These are phyloP conservation scores for Alternaria metachromatica DNA, from an alignment of 2,329 filamentous ascomycete species.

Conservation along the genomic window DNA sequence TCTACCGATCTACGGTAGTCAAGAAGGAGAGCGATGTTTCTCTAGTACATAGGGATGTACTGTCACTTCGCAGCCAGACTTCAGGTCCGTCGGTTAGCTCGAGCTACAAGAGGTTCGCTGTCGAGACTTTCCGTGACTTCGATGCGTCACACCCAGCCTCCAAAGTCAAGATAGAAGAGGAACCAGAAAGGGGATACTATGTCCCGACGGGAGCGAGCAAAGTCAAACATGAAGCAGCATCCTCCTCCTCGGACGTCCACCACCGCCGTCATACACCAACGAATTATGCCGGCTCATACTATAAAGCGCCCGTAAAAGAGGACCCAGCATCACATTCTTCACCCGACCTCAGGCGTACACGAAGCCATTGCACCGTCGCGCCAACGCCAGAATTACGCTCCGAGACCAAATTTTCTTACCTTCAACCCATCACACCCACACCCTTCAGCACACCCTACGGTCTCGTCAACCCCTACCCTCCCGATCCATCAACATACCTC, in stretches of 20 bases:
- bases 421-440: conserved; percentile 70
- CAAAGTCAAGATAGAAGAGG: neutral
- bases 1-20: neutral
- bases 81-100: neutral
- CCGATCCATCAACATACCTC: neutral
- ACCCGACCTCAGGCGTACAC: neutral
- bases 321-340: neutral
- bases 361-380: conserved; percentile 43
- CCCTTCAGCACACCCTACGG: conserved; percentile 71
- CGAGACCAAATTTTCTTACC: conserved; percentile 68
- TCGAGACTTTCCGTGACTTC: conserved; percentile 20
- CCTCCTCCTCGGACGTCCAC: neutral
- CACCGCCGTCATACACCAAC: neutral
- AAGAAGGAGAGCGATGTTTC: neutral
- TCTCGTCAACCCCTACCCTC: neutral
- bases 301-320: neutral
- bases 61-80: neutral
- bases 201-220: neutral
- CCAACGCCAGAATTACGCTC: conserved; percentile 69
- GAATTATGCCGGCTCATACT: too few relatives aligned
- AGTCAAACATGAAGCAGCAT: neutral
- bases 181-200: neutral
- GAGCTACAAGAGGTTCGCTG: neutral
- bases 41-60: neutral
- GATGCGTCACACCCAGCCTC: neutral